phyloP scores from a whole-genome alignment of 305 asterid genomes.

The Fraxinus dipetala region DNA sequence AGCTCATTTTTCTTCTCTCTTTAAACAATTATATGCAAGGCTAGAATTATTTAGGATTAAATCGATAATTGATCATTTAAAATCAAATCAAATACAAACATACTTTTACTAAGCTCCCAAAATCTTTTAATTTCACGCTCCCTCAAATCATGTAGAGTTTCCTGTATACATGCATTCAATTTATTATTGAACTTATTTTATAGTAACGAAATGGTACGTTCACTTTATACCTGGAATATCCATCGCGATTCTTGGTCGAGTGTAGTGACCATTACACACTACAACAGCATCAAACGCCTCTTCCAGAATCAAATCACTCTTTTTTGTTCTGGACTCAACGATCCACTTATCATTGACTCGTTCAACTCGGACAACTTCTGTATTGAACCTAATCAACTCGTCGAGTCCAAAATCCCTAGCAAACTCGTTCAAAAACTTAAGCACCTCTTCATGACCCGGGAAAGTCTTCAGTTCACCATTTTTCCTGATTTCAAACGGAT shows the following conservation, averaged over 20 bases:
- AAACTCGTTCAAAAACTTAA: conserved; percentile 45
- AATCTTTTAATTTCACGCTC: neutral
- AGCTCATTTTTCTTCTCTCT: neutral
- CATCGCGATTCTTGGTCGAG: conserved; percentile 42
- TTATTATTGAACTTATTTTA: neutral
- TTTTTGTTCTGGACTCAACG: conserved; percentile 37
- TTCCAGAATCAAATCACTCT: conserved; percentile 23
- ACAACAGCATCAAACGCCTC: conserved; percentile 58
- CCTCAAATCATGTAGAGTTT: neutral
- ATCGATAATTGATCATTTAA: neutral
- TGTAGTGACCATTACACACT: conserved; percentile 57
- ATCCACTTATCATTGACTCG: conserved; percentile 37
- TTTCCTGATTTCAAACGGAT: conserved; percentile 33
- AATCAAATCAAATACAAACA: neutral
- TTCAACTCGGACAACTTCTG: conserved; percentile 55
- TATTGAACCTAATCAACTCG: conserved; percentile 40
- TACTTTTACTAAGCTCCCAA: neutral
- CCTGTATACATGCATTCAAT: neutral
- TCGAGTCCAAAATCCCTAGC: conserved; percentile 37
- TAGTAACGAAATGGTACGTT: neutral
- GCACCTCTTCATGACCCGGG: conserved; percentile 59
- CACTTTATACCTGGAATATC: conserved; percentile 44
- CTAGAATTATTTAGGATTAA: neutral
- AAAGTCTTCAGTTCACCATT: conserved; percentile 33
- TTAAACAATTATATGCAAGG: neutral